phyloP scores from a whole-genome alignment of 1,284 basidiomycete species.

The Pholiota adiposa region DNA sequence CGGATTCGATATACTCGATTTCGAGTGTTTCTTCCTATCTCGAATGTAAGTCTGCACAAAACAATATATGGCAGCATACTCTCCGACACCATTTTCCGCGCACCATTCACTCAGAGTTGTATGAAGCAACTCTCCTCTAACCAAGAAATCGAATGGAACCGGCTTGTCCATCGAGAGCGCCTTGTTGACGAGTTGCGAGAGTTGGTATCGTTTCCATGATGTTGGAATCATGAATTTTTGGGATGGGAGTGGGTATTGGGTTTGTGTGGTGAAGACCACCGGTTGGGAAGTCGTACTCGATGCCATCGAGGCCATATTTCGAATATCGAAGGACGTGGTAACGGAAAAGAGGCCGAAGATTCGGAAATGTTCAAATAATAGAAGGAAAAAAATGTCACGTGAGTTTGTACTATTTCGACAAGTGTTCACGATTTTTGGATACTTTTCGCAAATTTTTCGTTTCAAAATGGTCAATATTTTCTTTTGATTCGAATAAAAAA shows the following conservation, averaged over 20 bases:
- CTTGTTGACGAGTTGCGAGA: constrained; percentile 98
- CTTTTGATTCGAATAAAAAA: too few relatives aligned
- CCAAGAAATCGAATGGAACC: constrained; percentile 94
- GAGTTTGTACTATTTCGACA: too few relatives aligned
- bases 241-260: constrained; percentile 80
- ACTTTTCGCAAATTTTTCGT: too few relatives aligned
- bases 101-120: constrained; percentile 82
- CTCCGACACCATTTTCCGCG: constrained; percentile 69
- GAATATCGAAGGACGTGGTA: constrained; percentile 3
- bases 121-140: constrained; percentile 82
- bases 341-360: neutral
- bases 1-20: constrained; percentile 93
- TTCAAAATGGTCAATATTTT: too few relatives aligned
- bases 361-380: too few relatives aligned
- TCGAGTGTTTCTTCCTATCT: constrained; percentile 87
- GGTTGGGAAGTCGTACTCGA: too few relatives aligned
- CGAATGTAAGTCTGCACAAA: constrained; percentile 15
- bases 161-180: constrained; percentile 77
- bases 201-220: constrained; percentile 91
- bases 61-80: constrained; percentile 40
- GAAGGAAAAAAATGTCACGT: neutral
- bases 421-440: too few relatives aligned
- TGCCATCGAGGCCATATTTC: constrained; percentile 12
- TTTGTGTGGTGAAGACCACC: constrained; percentile 83
- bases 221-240: constrained; percentile 95